These are phyloP conservation scores for Cryptococcus deneoformans DNA, from an alignment of 1,284 basidiomycete species.

Conservation along the genomic window DNA sequence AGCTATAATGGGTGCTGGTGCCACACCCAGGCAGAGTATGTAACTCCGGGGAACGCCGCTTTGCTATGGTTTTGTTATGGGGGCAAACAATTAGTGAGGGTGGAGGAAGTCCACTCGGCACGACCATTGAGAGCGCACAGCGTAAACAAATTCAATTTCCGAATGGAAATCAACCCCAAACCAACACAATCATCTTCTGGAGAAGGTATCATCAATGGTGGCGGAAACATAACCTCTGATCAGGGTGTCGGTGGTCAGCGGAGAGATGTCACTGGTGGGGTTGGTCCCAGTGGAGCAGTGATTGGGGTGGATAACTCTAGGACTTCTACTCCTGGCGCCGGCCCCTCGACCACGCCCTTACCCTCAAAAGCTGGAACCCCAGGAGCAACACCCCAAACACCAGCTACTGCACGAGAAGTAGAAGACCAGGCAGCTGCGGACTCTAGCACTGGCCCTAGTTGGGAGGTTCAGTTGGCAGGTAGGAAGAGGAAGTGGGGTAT, in stretches of 20 bases:
- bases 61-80: not conserved
- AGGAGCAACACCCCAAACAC: not conserved
- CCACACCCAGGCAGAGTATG: no score
- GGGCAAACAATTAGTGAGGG: not conserved
- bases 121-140: not conserved
- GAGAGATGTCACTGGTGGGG: no score
- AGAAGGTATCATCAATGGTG: no score
- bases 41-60: not conserved
- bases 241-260: no score
- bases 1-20: no score
- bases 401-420: slow-evolving; percentile 12
- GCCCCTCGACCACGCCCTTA: not conserved
- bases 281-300: no score
- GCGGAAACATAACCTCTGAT: no score
- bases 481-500: slow-evolving; percentile 26
- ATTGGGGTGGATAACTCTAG: no score
- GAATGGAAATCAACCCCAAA: no score
- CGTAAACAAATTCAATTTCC: no score
- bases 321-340: not conserved
- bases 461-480: slow-evolving; percentile 6
- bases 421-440: slow-evolving; percentile 10
- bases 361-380: not conserved
- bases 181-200: no score
- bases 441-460: not conserved
- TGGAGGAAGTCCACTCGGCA: slow-evolving; percentile 14